phyloP scores from a whole-genome alignment of 805 yeast genomes.

The Metschnikowia rubicola region DNA sequence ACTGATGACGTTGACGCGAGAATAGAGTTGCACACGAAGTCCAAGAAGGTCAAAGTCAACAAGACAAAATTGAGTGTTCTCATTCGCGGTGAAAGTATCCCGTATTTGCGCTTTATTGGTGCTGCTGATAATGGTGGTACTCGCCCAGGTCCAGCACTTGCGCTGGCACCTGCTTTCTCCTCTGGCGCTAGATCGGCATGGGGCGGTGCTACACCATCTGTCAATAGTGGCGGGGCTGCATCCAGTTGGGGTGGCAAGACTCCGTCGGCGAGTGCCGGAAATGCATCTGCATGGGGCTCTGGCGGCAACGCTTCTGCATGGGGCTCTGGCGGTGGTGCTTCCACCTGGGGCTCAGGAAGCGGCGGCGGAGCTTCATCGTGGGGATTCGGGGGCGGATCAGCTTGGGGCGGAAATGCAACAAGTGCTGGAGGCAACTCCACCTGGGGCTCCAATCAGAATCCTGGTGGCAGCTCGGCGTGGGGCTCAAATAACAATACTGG shows the following conservation, averaged over 20 bases:
- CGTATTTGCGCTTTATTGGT: constrained; percentile 77
- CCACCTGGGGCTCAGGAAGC: constrained; percentile 17
- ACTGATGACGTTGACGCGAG: constrained; percentile 90
- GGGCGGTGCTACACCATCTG: constrained; percentile 33
- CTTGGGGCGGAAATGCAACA: constrained; percentile 14
- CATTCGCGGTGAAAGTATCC: constrained; percentile 65
- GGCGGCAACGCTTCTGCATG: constrained; percentile 45
- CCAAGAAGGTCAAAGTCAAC: constrained; percentile 80
- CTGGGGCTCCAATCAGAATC: constrained; percentile 15
- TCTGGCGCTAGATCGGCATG: constrained; percentile 54
- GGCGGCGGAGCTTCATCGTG: constrained; percentile 19
- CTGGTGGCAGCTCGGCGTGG: constrained; percentile 23
- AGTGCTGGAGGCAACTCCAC: constrained; percentile 18
- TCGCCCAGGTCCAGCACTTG: constrained; percentile 17
- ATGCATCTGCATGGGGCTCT: constrained; percentile 34
- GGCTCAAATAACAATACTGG: constrained; percentile 15
- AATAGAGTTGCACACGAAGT: constrained; percentile 89
- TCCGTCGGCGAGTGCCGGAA: constrained; percentile 32
- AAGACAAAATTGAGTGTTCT: constrained; percentile 73
- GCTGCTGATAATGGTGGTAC: constrained; percentile 29
- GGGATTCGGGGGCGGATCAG: constrained; percentile 21
- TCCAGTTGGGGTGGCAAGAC: constrained; percentile 37
- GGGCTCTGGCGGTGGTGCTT: constrained; percentile 19
- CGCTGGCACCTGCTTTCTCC: constrained; percentile 32
- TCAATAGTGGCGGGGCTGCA: constrained; percentile 34